Base-by-base conservation (phyloP, 495 filamentous ascomycete species). In the Trichoderma gamsii region DNA sequence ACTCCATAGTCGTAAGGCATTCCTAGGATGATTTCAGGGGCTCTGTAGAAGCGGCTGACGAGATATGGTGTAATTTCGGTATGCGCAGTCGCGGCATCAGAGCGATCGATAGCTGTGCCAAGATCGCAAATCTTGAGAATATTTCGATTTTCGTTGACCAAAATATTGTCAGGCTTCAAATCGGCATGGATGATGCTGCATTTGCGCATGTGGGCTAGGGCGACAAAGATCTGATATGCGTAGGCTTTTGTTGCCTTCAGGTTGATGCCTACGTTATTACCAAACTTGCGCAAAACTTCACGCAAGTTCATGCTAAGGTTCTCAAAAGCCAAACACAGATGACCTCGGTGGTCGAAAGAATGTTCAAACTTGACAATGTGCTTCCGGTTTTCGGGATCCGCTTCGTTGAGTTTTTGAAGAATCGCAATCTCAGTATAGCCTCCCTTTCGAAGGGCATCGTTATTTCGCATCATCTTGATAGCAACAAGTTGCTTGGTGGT, bases 311-410 rank as follows among this genome's bases (percentile, higher is more conserved):
- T 87, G 75, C 89, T 91, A 64, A 99, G 83, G 73, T 97, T 94
- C 78, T 99, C 95, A 78, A 98, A 99, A 1, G 93, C 93, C 82
- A 99, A 89, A 77, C 95, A 98, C 66, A 99, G 79, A 79, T 99
- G 95, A 13, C 87, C 88, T 80, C 97, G 97, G 79, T 97, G 92
- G 70, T 97, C 92, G 73, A 99, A 99, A 61, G 85, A 81, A 51
- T 92, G 84, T 73, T 94, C 87, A 49, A 97, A 87, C 69, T 90
- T 89, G 71, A 99, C 89, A 66, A 98, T 81, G 74, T 99, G 93
- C 76, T 93, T 96, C 79, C 92, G 95, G 78, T 95, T 89, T 21
- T 95, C 90, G 8, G 91, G 90, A 73, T 99, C 95, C 23, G 90
- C 88, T 23, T 86, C 86, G 56, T 86, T 89, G 32, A 99, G 83